Percentiles rank a stretch among this genome's conserved stretches.
Evolutionary conservation across 176 grass and related monocot species (phyloP).

Genomic region (Lolium multiflorum): DNA sequence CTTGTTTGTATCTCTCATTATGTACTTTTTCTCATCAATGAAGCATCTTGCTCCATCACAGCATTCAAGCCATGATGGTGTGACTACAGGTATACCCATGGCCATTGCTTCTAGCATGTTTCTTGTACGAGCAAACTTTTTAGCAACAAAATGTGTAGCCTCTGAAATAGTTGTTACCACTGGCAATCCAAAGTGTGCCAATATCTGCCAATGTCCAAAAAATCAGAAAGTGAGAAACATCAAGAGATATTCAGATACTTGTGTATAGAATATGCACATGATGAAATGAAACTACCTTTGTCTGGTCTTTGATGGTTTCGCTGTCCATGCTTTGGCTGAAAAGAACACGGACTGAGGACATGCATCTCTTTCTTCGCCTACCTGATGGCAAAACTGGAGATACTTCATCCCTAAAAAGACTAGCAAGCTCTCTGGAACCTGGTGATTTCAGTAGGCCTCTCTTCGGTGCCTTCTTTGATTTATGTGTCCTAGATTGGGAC

Average conservation of each 20-base stretch:
- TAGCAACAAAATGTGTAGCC: constrained; percentile 87
- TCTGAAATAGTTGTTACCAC: constrained; percentile 60
- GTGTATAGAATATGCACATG: constrained; percentile 32
- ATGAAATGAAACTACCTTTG: constrained; percentile 64
- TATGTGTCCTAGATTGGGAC: constrained; percentile 39
- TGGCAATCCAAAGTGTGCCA: constrained; percentile 61
- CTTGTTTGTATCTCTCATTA: constrained; percentile 88
- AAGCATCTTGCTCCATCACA: constrained; percentile 70
- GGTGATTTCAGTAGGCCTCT: constrained; percentile 46
- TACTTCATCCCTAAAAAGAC: constrained; percentile 48
- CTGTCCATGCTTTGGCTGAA: constrained; percentile 85
- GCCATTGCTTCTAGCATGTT: constrained; percentile 96
- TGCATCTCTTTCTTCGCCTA: constrained; percentile 60
- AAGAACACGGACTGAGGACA: constrained; percentile 61
- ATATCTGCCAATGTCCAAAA: constrained; percentile 63
- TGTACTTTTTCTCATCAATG: constrained; percentile 81
- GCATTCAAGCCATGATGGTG: constrained; percentile 79
- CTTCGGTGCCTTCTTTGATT: constrained; percentile 42
- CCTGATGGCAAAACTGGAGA: constrained; percentile 47
- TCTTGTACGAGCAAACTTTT: constrained; percentile 86
- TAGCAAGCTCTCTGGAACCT: constrained; percentile 58
- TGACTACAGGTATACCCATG: constrained; percentile 76
- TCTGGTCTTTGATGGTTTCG: constrained; percentile 70
- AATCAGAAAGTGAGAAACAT: constrained; percentile 12
- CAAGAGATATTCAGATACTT: constrained; percentile 15